A percentile compares a stretch with the other conserved stretches of the same genome.
These are phyloP conservation scores for Lathyrus sativus DNA, from an alignment of 306 rosid genomes.

Conservation along the genomic window DNA sequence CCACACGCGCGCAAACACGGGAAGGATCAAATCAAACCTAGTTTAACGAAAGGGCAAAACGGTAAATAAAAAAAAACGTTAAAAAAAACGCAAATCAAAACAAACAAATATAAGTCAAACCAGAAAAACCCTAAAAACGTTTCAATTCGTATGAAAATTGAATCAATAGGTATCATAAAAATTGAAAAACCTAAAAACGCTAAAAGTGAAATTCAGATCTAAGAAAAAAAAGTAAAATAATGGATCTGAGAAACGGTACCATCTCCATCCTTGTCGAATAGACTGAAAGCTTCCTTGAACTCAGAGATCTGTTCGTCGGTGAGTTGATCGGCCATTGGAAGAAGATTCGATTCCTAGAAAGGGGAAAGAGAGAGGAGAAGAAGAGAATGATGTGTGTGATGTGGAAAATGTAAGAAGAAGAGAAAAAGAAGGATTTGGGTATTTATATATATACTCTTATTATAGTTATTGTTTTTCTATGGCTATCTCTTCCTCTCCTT, in stretches of 20 bases:
- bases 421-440: conserved; percentile 1
- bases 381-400: conserved; percentile 10
- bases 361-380: not conserved
- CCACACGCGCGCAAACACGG: not conserved
- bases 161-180: not conserved
- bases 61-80: not conserved
- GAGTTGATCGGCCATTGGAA: conserved; percentile 80
- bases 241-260: conserved; percentile 60
- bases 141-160: not conserved
- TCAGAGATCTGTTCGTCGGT: conserved; percentile 85
- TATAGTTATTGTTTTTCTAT: not conserved
- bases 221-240: not conserved
- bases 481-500: not conserved
- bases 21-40: conserved; percentile 16
- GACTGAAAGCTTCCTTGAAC: conserved; percentile 86
- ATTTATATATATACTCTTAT: conserved; percentile 8
- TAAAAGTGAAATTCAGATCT: conserved; percentile 36
- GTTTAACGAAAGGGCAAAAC: not conserved
- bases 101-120: conserved; percentile 29
- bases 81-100: not conserved
- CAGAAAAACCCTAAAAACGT: conserved; percentile 38
- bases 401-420: conserved; percentile 10
- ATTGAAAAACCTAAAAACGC: not conserved
- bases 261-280: conserved; percentile 88
- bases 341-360: not conserved